phyloP scores from a whole-genome alignment of 1,284 basidiomycete genomes.

The Apiotrichum sp. region DNA sequence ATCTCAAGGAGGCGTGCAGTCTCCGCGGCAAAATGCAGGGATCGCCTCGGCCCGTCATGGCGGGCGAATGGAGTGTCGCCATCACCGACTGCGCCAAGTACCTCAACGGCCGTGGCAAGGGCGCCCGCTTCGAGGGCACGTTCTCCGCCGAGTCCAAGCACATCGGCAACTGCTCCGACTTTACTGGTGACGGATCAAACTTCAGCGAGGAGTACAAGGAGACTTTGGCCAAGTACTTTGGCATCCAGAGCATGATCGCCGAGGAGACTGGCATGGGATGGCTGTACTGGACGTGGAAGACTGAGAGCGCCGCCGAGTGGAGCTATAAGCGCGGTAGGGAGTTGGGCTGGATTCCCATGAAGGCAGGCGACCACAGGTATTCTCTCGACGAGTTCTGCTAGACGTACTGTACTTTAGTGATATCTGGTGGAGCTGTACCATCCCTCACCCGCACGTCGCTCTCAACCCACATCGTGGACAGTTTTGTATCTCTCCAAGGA shows the following conservation, averaged over 20 bases:
- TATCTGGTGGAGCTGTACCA: no score
- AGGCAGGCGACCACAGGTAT: constrained; percentile 54
- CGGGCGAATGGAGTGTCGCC: constrained; percentile 72
- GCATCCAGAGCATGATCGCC: constrained; percentile 63
- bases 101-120: constrained; percentile 8
- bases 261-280: constrained; percentile 49
- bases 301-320: constrained; percentile 60
- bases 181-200: constrained; percentile 1
- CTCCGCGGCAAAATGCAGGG: constrained; percentile 50
- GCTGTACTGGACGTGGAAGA: constrained; percentile 97
- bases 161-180: constrained; percentile 57
- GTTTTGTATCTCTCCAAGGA: no score
- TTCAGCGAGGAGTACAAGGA: constrained; percentile 63
- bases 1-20: constrained; percentile 59
- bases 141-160: constrained; percentile 57
- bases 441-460: no score
- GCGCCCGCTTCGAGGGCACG: constrained; percentile 55
- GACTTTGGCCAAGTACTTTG: constrained; percentile 75
- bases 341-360: constrained; percentile 74
- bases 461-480: no score
- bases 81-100: constrained; percentile 48
- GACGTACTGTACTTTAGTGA: no score
- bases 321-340: constrained; percentile 57
- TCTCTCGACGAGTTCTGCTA: constrained; percentile 50
- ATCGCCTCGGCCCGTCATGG: constrained; percentile 58